Conservation (phyloP, 805 yeast species). For the Pichia pseudocactophila region DNA sequence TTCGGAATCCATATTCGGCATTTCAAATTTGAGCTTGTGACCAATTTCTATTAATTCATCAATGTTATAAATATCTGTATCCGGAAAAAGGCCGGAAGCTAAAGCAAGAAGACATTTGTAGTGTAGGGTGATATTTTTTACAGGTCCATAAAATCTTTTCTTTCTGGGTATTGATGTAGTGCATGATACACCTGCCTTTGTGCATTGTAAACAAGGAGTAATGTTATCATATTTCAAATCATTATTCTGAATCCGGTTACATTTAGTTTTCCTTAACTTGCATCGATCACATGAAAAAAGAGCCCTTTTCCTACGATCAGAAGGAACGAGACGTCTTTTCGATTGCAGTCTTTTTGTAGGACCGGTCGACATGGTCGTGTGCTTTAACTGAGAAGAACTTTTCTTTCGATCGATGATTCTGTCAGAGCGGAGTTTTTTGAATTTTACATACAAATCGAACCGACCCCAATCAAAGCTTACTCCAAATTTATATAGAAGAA, state of each 20-base stretch:
- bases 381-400: not conserved
- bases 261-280: slow-evolving; percentile 34
- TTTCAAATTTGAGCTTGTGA: slow-evolving; percentile 24
- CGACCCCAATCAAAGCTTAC: no score
- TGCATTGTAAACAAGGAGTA: slow-evolving; percentile 33
- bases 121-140: slow-evolving; percentile 35
- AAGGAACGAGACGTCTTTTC: slow-evolving; percentile 30
- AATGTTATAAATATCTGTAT: slow-evolving; percentile 34
- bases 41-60: slow-evolving; percentile 34
- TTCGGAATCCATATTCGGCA: slow-evolving; percentile 25
- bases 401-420: no score
- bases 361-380: slow-evolving; percentile 1
- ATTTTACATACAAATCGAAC: no score
- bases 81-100: slow-evolving; percentile 35
- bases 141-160: slow-evolving; percentile 33
- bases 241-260: slow-evolving; percentile 29
- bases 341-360: slow-evolving; percentile 13
- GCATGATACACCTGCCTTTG: slow-evolving; percentile 31
- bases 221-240: slow-evolving; percentile 29
- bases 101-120: slow-evolving; percentile 33
- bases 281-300: slow-evolving; percentile 39
- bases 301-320: slow-evolving; percentile 33
- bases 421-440: no score
- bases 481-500: no score
- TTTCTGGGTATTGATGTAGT: slow-evolving; percentile 35